Percentiles rank a stretch among this genome's conserved stretches.
phyloP scores from a whole-genome alignment of 345 rosid genomes.

The Pistacia vera region DNA sequence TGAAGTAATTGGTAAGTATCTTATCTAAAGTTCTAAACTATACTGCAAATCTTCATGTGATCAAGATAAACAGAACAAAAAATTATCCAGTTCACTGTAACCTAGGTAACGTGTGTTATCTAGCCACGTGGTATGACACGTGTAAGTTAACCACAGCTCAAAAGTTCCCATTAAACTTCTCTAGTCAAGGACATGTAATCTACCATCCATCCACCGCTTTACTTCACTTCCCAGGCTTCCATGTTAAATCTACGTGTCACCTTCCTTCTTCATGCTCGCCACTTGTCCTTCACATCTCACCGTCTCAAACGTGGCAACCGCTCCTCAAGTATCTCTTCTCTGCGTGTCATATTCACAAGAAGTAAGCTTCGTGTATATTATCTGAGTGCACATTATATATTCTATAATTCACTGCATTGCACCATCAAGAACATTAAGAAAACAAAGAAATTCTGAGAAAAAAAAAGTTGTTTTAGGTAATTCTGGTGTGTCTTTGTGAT shows the following conservation, averaged over 20 bases:
- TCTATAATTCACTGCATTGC: neutral
- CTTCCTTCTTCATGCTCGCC: neutral
- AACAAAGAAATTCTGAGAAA: neutral
- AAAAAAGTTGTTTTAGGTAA: too few relatives aligned
- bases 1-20: too few relatives aligned
- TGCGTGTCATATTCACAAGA: neutral
- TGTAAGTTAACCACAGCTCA: neutral
- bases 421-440: too few relatives aligned
- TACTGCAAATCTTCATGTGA: too few relatives aligned
- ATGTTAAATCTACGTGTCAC: too few relatives aligned
- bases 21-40: too few relatives aligned
- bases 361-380: neutral
- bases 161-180: neutral
- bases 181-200: neutral
- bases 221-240: neutral
- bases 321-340: neutral
- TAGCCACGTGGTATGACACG: neutral
- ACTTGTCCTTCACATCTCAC: neutral
- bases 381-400: neutral
- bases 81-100: neutral
- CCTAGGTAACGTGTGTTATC: neutral
- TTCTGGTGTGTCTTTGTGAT: neutral
- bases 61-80: too few relatives aligned
- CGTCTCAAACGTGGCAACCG: neutral
- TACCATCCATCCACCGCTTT: neutral